Percentiles rank a stretch among this genome's conserved stretches.
Evolutionary conservation across 805 yeast species (phyloP).

Genomic region (Candida suzukii): DNA sequence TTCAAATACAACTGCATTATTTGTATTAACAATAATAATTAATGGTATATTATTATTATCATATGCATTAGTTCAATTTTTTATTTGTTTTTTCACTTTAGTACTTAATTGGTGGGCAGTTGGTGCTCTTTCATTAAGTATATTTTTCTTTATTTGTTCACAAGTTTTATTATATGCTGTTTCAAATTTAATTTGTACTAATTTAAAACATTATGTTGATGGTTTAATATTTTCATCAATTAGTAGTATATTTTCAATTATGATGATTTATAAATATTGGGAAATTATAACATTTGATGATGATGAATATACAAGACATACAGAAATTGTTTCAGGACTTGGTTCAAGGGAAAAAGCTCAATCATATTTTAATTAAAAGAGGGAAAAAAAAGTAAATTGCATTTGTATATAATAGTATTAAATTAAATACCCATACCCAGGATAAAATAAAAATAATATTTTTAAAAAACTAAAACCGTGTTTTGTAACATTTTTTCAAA

Average conservation of each 20-base stretch:
- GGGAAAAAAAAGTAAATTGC: too few species aligned
- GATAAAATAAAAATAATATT: too few species aligned
- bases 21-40: conserved; percentile 60
- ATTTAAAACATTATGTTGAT: conserved; percentile 80
- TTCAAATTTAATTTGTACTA: conserved; percentile 57
- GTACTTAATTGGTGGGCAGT: conserved; percentile 75
- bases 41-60: conserved; percentile 60
- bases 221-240: conserved; percentile 82
- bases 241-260: conserved; percentile 71
- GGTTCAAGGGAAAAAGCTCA: neutral
- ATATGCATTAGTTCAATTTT: conserved; percentile 61
- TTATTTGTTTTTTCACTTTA: conserved; percentile 61
- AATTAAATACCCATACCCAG: too few species aligned
- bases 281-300: conserved; percentile 94
- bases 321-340: conserved; percentile 14
- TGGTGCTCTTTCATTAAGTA: conserved; percentile 71
- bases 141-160: conserved; percentile 72
- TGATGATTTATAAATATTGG: conserved; percentile 97
- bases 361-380: neutral
- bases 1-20: conserved; percentile 57
- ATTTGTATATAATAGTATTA: too few species aligned
- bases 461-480: too few species aligned
- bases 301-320: conserved; percentile 60
- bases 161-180: conserved; percentile 70
- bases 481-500: too few species aligned